Evolutionary conservation across 768 basidiomycete species (phyloP), one percentile per base, ranked within the genome.

Genomic region (Tremella mesenterica): DNA sequence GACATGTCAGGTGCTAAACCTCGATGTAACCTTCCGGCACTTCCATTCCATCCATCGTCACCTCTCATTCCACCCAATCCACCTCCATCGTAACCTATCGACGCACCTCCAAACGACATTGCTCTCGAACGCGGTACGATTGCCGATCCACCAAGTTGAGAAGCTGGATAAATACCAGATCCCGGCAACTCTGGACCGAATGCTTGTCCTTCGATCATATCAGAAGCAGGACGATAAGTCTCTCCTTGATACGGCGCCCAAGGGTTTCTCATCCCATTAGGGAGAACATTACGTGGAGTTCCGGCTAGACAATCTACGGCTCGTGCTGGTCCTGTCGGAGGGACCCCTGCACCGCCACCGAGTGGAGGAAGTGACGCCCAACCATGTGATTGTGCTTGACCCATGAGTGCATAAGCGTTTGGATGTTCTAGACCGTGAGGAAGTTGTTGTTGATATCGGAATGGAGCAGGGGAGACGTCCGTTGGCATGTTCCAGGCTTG

Each of bases 41-140:
- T 47, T 21, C 66, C 61, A 44, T 58, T 48, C 64, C 67, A 65
- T 20, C 63, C 61, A 33, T 68, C 66, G 33, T 68, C 66, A 2
- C 50, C 29, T 39, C 66, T 41, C 28, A 23, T 18, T 2, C 47
- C 52, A 14, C 52, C 56, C 2, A 25, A 5, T 10, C 45, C 51
- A n/a, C 50, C 48, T 28, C 46, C 43, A 29, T 21, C 26, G 7
- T 25, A 21, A 47, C 16, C 50, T n/a, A 26, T 34, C 10, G 52
- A 38, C 1, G 39, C 16, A 10, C 23, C 25, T n/a, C 27, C 34
- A 14, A 14, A n/a, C 4, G 41, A 25, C 4, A 53, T 34, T 8
- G 39, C 31, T 2, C 52, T 20, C 31, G 33, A 18, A 27, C 34
- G 20, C 7, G 36, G 18, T 3, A 26, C 38, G 13, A 18, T 39